These are phyloP conservation scores for Malania oleifera DNA, from an alignment of 164 flowering plant genomes.

Conservation along the genomic window DNA sequence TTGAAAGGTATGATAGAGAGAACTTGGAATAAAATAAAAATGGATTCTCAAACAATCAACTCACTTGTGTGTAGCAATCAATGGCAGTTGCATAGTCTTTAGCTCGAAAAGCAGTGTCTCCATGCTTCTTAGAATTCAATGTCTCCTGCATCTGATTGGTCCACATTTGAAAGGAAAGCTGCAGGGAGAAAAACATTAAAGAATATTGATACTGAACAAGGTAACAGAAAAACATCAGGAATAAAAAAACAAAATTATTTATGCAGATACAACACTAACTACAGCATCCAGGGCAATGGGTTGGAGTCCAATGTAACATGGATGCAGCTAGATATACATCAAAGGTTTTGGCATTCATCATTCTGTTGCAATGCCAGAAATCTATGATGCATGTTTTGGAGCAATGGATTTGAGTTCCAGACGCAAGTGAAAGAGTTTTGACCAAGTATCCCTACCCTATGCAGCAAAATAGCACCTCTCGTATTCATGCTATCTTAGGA, in stretches of 20 bases:
- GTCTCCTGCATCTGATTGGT: slow-evolving; percentile 91
- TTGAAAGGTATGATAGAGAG: no score
- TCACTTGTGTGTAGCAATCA: slow-evolving; percentile 70
- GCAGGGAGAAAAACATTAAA: slow-evolving; percentile 20
- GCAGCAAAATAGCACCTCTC: no score
- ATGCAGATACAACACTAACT: neutral
- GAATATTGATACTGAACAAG: neutral
- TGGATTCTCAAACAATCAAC: neutral
- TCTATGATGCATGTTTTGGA: no score
- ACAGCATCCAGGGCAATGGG: neutral
- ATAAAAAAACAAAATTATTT: neutral
- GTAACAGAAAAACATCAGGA: neutral
- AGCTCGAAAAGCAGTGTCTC: slow-evolving; percentile 78
- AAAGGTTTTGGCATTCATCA: no score
- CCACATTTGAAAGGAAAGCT: slow-evolving; percentile 98
- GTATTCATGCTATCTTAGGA: no score
- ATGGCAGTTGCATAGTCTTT: slow-evolving; percentile 75
- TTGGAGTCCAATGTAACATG: no score
- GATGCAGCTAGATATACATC: no score
- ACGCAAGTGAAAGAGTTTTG: no score
- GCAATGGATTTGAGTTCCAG: no score
- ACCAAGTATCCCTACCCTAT: no score
- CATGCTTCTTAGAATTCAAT: slow-evolving; percentile 78
- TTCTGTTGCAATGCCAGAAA: no score
- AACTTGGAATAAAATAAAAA: neutral